Conservation (phyloP, 2,329 filamentous ascomycete genomes). For the Periconia sp. region DNA sequence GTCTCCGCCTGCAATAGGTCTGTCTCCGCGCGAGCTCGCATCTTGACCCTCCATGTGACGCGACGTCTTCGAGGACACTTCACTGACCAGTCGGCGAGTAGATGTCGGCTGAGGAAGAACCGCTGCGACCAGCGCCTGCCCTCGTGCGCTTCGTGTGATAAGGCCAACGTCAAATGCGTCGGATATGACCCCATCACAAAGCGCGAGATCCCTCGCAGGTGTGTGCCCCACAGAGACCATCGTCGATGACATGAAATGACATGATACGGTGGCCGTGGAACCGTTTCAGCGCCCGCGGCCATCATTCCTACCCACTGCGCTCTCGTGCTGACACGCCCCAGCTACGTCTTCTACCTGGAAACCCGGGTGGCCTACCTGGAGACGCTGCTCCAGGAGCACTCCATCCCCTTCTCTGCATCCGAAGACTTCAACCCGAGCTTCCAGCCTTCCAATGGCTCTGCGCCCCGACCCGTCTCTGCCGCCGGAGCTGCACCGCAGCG, state of each 20-base stretch:
- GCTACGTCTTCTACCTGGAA: constrained; percentile 95
- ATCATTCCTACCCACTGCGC: constrained; percentile 10
- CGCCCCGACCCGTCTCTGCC: constrained; percentile 26
- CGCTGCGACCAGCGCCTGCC: constrained; percentile 92
- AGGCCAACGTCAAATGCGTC: constrained; percentile 88
- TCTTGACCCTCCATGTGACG: not conserved
- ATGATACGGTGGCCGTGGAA: constrained; percentile 1
- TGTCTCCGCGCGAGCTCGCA: constrained; percentile 12
- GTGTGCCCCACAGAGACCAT: constrained; percentile 19
- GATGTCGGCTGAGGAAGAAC: constrained; percentile 88
- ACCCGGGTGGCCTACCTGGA: constrained; percentile 85
- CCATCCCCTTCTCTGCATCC: constrained; percentile 74
- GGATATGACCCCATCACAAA: constrained; percentile 97
- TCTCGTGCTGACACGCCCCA: constrained; percentile 42
- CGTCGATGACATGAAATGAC: not conserved
- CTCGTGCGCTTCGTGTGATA: constrained; percentile 89
- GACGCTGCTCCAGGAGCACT: constrained; percentile 70
- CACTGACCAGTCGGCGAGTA: constrained; percentile 11
- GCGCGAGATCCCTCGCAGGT: constrained; percentile 85
- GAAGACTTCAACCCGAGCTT: constrained; percentile 62
- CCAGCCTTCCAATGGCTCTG: constrained; percentile 41
- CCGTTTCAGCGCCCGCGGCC: constrained; percentile 2
- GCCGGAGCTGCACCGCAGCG: constrained; percentile 21
- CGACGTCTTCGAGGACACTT: not conserved
- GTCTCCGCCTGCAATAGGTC: constrained; percentile 86